Evolutionary conservation across 2,329 filamentous ascomycete species (phyloP).

Genomic region (Aureobasidium subglaciale): DNA sequence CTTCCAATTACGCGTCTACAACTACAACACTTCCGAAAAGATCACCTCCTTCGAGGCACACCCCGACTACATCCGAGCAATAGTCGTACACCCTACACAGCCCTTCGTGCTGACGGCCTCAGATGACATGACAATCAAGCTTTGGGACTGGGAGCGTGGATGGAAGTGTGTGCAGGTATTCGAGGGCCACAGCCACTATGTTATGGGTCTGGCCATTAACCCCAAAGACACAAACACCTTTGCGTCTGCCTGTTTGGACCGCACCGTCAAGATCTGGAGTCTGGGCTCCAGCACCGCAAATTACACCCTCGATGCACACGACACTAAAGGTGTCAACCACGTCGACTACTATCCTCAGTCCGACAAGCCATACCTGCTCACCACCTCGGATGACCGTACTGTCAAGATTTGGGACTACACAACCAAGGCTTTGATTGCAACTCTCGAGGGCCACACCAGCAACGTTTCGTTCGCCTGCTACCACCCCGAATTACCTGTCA

Average conservation of each 20-base stretch:
- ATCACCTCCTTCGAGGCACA: constrained; percentile 96
- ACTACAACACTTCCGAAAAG: constrained; percentile 99
- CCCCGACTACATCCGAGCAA: constrained; percentile 96
- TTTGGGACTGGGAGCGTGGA: constrained; percentile 98
- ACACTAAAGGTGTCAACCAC: constrained; percentile 95
- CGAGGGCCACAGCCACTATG: constrained; percentile 92
- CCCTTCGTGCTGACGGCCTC: constrained; percentile 93
- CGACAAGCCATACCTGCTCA: constrained; percentile 79
- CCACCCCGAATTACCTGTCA: constrained; percentile 91
- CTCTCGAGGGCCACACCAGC: constrained; percentile 91
- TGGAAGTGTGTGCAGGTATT: constrained; percentile 98
- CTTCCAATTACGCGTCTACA: constrained; percentile 85
- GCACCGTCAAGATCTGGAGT: constrained; percentile 97
- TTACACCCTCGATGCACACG: constrained; percentile 93
- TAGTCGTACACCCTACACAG: constrained; percentile 89
- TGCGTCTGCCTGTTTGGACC: constrained; percentile 80
- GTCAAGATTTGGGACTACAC: constrained; percentile 99
- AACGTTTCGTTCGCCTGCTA: constrained; percentile 98
- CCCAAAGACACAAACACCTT: constrained; percentile 72
- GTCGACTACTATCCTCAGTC: constrained; percentile 76
- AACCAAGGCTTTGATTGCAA: constrained; percentile 93
- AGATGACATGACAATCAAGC: constrained; percentile 97
- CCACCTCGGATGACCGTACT: constrained; percentile 91
- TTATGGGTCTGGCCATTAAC: constrained; percentile 95
- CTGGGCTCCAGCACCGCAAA: constrained; percentile 89